Evolutionary conservation across 805 yeast species (phyloP).

Genomic region (Metschnikowia continentalis): DNA sequence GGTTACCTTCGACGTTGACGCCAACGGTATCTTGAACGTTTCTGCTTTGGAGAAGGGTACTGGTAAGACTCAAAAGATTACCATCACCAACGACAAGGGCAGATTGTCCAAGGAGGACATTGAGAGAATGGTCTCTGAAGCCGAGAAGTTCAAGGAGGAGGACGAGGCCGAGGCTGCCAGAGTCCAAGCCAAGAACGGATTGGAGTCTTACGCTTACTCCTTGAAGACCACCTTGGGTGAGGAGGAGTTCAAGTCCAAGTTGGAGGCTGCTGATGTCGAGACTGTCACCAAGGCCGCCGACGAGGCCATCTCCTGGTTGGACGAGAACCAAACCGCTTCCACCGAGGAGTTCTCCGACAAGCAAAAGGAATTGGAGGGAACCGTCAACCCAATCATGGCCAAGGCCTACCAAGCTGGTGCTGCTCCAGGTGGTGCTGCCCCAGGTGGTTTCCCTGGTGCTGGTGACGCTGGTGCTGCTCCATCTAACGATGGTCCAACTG

Average conservation of each 20-base stretch:
- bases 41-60: constrained; percentile 98
- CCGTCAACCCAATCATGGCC: constrained; percentile 95
- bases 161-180: constrained; percentile 89
- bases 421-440: constrained; percentile 60
- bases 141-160: constrained; percentile 65
- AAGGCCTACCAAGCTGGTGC: constrained; percentile 96
- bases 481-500: constrained; percentile 46
- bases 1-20: constrained; percentile 95
- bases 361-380: constrained; percentile 93
- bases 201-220: constrained; percentile 93
- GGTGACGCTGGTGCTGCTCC: constrained; percentile 41
- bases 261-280: constrained; percentile 62
- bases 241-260: constrained; percentile 62
- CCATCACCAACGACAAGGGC: constrained; percentile 98
- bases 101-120: constrained; percentile 96
- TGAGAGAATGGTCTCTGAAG: constrained; percentile 96
- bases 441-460: constrained; percentile 56
- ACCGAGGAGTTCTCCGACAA: constrained; percentile 87
- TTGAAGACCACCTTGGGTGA: constrained; percentile 63
- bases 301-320: constrained; percentile 88
- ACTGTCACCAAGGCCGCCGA: constrained; percentile 74
- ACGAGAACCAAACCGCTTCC: constrained; percentile 86
- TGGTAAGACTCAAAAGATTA: constrained; percentile 94
- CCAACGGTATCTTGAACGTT: constrained; percentile 95
- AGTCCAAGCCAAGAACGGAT: constrained; percentile 89